phyloP scores from a whole-genome alignment of 495 filamentous ascomycete genomes.

The Cenococcum geophilum region DNA sequence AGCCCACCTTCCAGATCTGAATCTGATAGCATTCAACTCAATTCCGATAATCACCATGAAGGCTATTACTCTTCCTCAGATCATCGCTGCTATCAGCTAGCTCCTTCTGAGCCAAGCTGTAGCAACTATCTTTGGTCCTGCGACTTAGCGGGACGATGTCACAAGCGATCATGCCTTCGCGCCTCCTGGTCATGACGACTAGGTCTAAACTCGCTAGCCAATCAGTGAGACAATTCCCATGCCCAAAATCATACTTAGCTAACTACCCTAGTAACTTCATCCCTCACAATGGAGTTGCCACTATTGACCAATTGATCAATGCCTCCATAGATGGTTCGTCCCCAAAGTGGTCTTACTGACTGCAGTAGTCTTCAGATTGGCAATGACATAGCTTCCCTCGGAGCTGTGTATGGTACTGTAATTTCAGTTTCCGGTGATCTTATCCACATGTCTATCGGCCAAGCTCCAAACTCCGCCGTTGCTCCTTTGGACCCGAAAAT shows the following conservation, averaged over 20 bases:
- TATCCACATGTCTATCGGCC: slow-evolving; percentile 2
- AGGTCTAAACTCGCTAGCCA: slow-evolving; percentile 1
- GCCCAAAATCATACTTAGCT: neutral
- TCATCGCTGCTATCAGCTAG: neutral
- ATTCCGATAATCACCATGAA: neutral
- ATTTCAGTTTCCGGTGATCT: slow-evolving; percentile 4
- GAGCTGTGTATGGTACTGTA: neutral
- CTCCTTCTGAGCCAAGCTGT: neutral
- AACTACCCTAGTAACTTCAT: slow-evolving; percentile 1
- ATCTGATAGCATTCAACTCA: too few relatives aligned
- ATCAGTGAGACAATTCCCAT: neutral
- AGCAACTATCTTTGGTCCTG: slow-evolving; percentile 1
- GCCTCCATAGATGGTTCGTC: neutral
- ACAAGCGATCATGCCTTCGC: neutral
- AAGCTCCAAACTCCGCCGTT: neutral
- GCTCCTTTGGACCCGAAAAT: neutral
- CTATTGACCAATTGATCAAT: slow-evolving; percentile 1
- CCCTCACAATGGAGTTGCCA: slow-evolving; percentile 2
- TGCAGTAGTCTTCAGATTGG: neutral
- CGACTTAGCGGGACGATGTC: neutral
- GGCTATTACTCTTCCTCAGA: neutral
- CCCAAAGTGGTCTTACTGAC: neutral
- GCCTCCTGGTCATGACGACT: neutral
- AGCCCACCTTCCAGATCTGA: too few relatives aligned
- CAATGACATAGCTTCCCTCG: neutral